Evolutionary conservation across 768 basidiomycete species (phyloP).

Genomic region (Lentinula boryana): DNA sequence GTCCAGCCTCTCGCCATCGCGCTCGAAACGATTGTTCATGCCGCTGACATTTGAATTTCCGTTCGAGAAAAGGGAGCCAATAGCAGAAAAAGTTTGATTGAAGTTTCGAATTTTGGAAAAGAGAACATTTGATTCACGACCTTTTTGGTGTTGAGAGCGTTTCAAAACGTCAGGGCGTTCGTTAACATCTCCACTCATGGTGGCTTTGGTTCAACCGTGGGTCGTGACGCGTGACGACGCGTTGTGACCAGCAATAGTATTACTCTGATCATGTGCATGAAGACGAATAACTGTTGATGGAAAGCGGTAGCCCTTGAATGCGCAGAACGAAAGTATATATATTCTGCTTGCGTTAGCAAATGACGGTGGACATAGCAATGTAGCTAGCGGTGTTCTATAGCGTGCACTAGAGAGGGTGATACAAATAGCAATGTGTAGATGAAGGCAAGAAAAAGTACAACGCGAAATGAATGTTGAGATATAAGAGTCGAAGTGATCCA

Average conservation of each 20-base stretch:
- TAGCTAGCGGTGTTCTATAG: background rate
- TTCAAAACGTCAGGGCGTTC: no score
- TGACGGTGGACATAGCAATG: slow-evolving; percentile 1
- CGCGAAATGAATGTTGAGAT: background rate
- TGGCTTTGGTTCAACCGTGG: no score
- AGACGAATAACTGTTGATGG: no score
- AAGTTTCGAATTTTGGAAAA: background rate
- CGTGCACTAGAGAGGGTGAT: background rate
- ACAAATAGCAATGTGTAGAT: background rate
- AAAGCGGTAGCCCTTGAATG: no score
- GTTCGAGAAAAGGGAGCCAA: background rate
- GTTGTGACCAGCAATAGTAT: no score
- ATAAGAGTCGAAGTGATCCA: background rate
- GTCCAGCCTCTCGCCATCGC: background rate
- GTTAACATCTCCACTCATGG: no score
- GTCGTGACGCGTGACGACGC: no score
- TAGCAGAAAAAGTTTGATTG: background rate
- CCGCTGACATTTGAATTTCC: background rate
- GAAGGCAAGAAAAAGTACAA: background rate
- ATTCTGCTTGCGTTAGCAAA: background rate
- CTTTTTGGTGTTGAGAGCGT: no score
- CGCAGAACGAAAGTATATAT: background rate
- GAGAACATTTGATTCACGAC: background rate
- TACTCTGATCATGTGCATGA: no score
- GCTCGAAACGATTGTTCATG: background rate